These are phyloP conservation scores for Saraca asoca DNA, from an alignment of 331 rosid species.

Conservation along the genomic window DNA sequence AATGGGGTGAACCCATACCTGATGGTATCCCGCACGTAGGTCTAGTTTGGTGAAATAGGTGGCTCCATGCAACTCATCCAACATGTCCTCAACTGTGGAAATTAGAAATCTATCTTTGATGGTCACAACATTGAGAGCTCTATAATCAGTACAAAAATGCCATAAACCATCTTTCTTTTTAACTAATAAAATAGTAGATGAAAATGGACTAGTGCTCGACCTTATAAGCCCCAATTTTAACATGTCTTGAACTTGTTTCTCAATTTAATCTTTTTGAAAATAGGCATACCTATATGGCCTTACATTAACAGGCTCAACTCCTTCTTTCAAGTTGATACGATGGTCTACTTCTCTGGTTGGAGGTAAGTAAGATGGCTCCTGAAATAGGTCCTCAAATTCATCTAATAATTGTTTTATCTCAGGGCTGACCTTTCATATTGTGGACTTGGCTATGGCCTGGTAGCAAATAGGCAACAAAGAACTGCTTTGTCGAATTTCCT, in stretches of 20 bases:
- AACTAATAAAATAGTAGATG: background rate
- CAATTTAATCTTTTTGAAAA: background rate
- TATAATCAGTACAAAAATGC: background rate
- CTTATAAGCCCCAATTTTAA: background rate
- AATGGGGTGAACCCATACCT: background rate
- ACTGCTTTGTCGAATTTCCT: too few relatives aligned
- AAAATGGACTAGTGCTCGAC: background rate
- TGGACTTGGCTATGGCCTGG: too few relatives aligned
- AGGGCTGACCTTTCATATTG: too few relatives aligned
- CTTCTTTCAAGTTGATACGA: too few relatives aligned
- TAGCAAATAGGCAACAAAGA: too few relatives aligned
- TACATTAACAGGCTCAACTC: too few relatives aligned
- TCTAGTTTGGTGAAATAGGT: background rate
- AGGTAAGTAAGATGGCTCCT: too few relatives aligned
- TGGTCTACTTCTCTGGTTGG: too few relatives aligned
- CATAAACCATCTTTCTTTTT: background rate
- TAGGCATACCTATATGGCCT: background rate
- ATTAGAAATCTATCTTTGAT: background rate
- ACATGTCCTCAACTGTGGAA: background rate
- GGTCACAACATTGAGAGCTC: background rate
- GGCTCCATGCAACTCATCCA: background rate
- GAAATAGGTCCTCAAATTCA: too few relatives aligned
- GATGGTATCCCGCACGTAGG: background rate
- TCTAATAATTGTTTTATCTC: too few relatives aligned
- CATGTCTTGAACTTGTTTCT: background rate